Conservation (phyloP, 768 basidiomycete species). For the Pleurotus sapidus region DNA sequence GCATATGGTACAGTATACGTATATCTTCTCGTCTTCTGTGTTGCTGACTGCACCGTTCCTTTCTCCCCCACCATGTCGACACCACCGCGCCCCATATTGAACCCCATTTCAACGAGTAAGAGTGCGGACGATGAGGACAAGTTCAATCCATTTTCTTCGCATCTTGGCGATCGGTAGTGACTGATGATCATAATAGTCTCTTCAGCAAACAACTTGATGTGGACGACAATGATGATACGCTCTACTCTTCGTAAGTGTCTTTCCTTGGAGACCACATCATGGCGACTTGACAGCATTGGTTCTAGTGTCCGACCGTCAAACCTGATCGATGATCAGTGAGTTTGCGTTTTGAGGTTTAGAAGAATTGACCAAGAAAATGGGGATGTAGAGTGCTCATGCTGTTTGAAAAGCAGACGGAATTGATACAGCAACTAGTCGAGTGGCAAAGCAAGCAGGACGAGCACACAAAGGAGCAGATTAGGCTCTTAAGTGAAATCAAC, state of each 20-base stretch:
- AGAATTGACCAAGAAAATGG: neutral
- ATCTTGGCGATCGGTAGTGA: no score
- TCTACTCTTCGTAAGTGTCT: neutral
- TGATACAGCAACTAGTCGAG: neutral
- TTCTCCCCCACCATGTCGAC: no score
- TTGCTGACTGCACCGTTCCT: no score
- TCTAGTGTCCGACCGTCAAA: neutral
- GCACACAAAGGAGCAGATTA: conserved; percentile 3
- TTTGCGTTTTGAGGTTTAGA: no score
- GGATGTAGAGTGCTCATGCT: neutral
- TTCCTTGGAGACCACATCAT: neutral
- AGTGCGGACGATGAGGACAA: neutral
- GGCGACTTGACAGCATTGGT: neutral
- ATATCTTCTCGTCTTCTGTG: no score
- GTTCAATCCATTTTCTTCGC: neutral
- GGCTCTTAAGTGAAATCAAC: conserved; percentile 3
- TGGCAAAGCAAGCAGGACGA: conserved; percentile 4
- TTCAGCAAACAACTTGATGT: neutral
- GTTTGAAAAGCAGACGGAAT: conserved; percentile 1
- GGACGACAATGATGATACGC: neutral
- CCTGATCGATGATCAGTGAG: neutral
- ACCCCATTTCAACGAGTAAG: neutral
- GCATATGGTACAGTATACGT: no score
- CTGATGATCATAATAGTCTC: neutral
- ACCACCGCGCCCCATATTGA: neutral